Percentiles rank a stretch among this genome's conserved stretches.
Conservation (phyloP, 768 basidiomycete species). For the Panellus pusillus region DNA sequence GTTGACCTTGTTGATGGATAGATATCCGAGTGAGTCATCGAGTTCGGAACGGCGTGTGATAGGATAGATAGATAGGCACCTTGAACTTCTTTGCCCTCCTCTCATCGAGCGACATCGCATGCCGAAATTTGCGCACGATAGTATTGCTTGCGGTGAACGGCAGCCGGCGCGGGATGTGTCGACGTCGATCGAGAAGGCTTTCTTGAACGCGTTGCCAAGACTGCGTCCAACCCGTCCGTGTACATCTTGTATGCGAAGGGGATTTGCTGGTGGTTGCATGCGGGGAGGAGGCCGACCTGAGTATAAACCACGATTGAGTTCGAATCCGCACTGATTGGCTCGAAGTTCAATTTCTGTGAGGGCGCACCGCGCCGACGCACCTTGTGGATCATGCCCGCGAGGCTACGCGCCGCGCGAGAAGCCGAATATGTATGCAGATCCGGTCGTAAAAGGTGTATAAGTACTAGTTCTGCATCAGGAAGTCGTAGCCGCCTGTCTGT, state of each 20-base stretch:
- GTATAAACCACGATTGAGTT: too few relatives aligned
- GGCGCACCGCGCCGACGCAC: too few relatives aligned
- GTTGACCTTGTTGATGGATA: too few relatives aligned
- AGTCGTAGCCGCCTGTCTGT: slow-evolving; percentile 60
- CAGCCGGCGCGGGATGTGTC: slow-evolving; percentile 41
- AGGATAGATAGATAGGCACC: too few relatives aligned
- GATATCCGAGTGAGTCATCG: too few relatives aligned
- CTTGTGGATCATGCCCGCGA: slow-evolving; percentile 25
- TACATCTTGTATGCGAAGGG: slow-evolving; percentile 6
- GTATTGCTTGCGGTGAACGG: slow-evolving; percentile 48
- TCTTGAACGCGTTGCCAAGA: slow-evolving; percentile 41
- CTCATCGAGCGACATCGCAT: slow-evolving; percentile 57
- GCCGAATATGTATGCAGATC: too few relatives aligned
- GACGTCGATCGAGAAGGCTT: slow-evolving; percentile 43
- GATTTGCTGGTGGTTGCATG: slow-evolving; percentile 37
- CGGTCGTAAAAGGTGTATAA: too few relatives aligned
- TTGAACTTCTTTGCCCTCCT: slow-evolving; percentile 51
- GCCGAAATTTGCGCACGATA: slow-evolving; percentile 48
- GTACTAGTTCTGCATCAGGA: slow-evolving; percentile 64
- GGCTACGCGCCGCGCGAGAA: too few relatives aligned
- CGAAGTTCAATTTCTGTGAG: too few relatives aligned
- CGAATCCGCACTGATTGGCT: too few relatives aligned
- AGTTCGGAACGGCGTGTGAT: too few relatives aligned
- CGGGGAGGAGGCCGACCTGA: too few relatives aligned
- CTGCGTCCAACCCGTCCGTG: slow-evolving; percentile 40